A percentile compares a stretch with the other conserved stretches of the same genome.
Evolutionary conservation across 495 filamentous ascomycete genomes (phyloP).

Genomic region (Trichocladium antarcticum): DNA sequence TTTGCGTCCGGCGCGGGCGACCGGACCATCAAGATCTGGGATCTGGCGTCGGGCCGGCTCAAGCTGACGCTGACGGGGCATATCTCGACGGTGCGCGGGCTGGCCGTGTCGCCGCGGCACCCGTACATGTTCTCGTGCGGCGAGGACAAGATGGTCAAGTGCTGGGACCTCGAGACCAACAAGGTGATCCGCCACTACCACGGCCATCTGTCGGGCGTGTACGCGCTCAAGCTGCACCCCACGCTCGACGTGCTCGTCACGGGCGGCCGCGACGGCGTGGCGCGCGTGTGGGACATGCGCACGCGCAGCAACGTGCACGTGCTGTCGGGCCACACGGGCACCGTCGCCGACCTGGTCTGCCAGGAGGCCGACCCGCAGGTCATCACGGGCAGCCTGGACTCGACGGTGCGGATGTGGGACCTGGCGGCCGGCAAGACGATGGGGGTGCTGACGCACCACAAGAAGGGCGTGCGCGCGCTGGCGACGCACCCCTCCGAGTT

Average conservation of each 20-base stretch:
- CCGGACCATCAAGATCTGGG: constrained; percentile 98
- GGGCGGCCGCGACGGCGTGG: constrained; percentile 87
- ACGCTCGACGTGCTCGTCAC: constrained; percentile 92
- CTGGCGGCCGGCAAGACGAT: constrained; percentile 92
- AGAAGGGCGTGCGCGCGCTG: constrained; percentile 86
- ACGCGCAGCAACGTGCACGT: constrained; percentile 93
- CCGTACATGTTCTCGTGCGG: constrained; percentile 97
- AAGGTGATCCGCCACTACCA: constrained; percentile 98
- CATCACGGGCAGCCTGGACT: constrained; percentile 81
- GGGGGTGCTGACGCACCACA: constrained; percentile 95
- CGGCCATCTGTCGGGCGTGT: constrained; percentile 92
- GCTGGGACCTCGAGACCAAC: constrained; percentile 98
- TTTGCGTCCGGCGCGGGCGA: constrained; percentile 95
- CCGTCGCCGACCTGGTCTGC: constrained; percentile 77
- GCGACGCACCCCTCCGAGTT: constrained; percentile 85
- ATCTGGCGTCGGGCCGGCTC: constrained; percentile 73
- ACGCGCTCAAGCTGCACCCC: constrained; percentile 81
- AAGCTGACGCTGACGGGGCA: constrained; percentile 88
- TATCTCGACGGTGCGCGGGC: constrained; percentile 88
- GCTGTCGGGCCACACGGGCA: constrained; percentile 76
- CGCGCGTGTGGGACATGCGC: constrained; percentile 97
- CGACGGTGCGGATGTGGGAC: constrained; percentile 91
- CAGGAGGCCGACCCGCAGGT: constrained; percentile 97
- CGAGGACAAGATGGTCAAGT: constrained; percentile 99
- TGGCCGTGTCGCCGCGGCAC: constrained; percentile 87